Percentiles rank a stretch among this genome's conserved stretches.
These are phyloP conservation scores for Vigna hirtella DNA, from an alignment of 306 rosid genomes.

Conservation along the genomic window DNA sequence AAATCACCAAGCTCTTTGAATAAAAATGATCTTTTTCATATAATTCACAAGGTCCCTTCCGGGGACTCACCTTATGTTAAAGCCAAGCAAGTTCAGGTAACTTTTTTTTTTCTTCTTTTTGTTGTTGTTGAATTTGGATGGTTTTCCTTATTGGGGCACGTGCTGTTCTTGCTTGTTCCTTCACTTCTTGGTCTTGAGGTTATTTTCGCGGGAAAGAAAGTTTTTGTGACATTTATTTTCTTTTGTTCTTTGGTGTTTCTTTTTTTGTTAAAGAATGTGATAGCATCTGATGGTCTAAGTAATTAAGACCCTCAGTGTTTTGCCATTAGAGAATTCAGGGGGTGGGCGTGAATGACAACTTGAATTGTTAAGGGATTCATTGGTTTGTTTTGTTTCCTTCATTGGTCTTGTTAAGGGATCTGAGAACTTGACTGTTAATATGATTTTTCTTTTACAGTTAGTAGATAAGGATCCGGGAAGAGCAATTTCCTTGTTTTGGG, in stretches of 20 bases:
- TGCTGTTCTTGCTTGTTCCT: constrained; percentile 34
- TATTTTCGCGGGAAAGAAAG: constrained; percentile 17
- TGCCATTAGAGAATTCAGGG: constrained; percentile 6
- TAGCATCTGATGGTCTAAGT: constrained; percentile 20
- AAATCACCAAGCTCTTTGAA: constrained; percentile 55
- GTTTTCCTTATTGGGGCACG: background rate
- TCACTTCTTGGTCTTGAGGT: constrained; percentile 43
- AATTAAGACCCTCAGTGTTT: background rate
- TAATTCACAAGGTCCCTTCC: constrained; percentile 81
- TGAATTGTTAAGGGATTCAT: constrained; percentile 4
- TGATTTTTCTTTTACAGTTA: constrained; percentile 54
- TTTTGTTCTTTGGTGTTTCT: constrained; percentile 29
- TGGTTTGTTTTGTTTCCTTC: constrained; percentile 3
- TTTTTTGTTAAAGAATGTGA: background rate
- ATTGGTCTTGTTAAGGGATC: constrained; percentile 1
- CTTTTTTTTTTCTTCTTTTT: background rate
- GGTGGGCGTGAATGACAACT: background rate
- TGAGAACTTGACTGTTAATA: constrained; percentile 13
- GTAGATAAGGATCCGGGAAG: constrained; percentile 86
- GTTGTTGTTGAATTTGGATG: background rate
- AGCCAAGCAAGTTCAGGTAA: constrained; percentile 97
- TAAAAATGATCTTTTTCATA: constrained; percentile 65
- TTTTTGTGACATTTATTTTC: background rate
- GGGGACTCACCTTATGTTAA: constrained; percentile 94
- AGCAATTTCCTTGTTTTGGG: constrained; percentile 90